A percentile compares a stretch with the other conserved stretches of the same genome.
phyloP scores from a whole-genome alignment of 805 yeast genomes.

The Nakazawaea pomicola region DNA sequence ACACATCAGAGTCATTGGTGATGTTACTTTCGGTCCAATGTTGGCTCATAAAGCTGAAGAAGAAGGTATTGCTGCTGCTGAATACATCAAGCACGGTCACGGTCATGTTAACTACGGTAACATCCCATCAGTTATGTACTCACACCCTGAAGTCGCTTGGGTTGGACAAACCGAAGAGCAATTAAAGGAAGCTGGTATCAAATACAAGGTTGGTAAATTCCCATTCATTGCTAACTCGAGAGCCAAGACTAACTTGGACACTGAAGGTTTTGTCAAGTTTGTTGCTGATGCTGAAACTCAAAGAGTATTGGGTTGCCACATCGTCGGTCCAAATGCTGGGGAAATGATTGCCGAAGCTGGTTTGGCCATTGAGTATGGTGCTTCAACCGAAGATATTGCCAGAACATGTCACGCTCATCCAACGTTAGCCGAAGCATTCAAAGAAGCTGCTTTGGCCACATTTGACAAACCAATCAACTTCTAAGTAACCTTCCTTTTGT shows the following conservation, averaged over 20 bases:
- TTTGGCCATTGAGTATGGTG: constrained; percentile 97
- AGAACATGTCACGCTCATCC: constrained; percentile 99
- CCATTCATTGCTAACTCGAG: constrained; percentile 99
- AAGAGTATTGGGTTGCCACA: constrained; percentile 93
- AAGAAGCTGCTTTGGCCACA: constrained; percentile 94
- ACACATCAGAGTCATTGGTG: constrained; percentile 97
- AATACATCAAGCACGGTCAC: constrained; percentile 85
- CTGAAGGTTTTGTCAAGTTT: constrained; percentile 96
- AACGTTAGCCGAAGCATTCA: constrained; percentile 94
- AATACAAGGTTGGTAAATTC: constrained; percentile 94
- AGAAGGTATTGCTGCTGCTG: constrained; percentile 98
- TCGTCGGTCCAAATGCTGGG: constrained; percentile 98
- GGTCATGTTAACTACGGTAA: constrained; percentile 98
- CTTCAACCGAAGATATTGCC: constrained; percentile 95
- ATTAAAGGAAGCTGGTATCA: constrained; percentile 86
- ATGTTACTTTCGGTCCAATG: constrained; percentile 98
- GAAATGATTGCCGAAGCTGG: constrained; percentile 99
- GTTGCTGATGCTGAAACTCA: constrained; percentile 96
- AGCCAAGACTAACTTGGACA: constrained; percentile 96
- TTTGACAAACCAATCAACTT: constrained; percentile 89
- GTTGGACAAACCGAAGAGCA: constrained; percentile 96
- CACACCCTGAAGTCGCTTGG: constrained; percentile 99
- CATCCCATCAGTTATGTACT: constrained; percentile 98
- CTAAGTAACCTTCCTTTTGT: no score
- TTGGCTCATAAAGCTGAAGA: constrained; percentile 99